These are phyloP conservation scores for Diaporthe sp. DNA, from an alignment of 2,329 filamentous ascomycete genomes.

Conservation along the genomic window DNA sequence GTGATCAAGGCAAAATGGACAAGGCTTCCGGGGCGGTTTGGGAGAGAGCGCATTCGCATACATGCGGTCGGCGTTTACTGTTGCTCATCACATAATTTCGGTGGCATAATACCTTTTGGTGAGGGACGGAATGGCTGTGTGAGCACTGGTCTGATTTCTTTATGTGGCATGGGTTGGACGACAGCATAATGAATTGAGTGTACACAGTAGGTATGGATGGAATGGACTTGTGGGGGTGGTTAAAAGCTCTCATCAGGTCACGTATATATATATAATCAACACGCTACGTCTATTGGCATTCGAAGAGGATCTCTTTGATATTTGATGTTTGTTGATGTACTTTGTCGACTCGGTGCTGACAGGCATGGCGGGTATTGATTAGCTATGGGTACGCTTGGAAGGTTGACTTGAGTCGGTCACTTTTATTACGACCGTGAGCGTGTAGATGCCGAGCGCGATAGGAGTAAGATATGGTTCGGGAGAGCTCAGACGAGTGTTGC, in stretches of 20 bases:
- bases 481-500: background rate
- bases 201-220: constrained; percentile 20
- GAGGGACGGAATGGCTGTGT: constrained; percentile 3
- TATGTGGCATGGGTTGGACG: constrained; percentile 29
- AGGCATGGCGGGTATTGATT: background rate
- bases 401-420: constrained; percentile 15
- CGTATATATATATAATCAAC: constrained; percentile 33
- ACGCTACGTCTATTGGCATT: background rate
- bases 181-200: constrained; percentile 30
- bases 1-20: constrained; percentile 18
- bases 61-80: constrained; percentile 27
- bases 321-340: constrained; percentile 1
- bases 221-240: background rate
- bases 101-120: constrained; percentile 17
- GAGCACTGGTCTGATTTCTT: background rate
- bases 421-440: background rate
- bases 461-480: background rate
- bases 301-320: background rate
- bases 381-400: background rate
- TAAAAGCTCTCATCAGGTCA: constrained; percentile 4
- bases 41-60: constrained; percentile 13
- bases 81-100: constrained; percentile 16
- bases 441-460: background rate
- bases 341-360: background rate
- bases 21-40: background rate